Evolutionary conservation across 768 basidiomycete species (phyloP).

Genomic region (Boletus insuetus): DNA sequence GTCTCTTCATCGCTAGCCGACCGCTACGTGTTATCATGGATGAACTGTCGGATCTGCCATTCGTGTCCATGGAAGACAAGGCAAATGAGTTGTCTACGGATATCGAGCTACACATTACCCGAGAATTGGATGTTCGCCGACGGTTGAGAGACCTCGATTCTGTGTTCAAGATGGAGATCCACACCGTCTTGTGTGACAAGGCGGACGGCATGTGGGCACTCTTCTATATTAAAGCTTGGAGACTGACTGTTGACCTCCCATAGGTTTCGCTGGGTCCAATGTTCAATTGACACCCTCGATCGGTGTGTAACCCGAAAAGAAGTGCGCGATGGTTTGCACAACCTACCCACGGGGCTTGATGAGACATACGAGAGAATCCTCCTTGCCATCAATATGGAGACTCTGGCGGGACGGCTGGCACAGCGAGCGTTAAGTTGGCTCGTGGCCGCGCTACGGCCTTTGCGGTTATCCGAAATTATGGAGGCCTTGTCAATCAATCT

Average conservation of each 20-base stretch:
- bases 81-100: not conserved
- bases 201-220: not conserved
- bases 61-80: not conserved
- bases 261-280: constrained; percentile 5
- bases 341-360: not conserved
- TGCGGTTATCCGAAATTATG: not conserved
- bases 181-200: not conserved
- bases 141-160: not conserved
- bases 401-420: not conserved
- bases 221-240: not conserved
- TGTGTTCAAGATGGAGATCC: not conserved
- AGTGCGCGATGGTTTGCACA: not conserved
- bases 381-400: not conserved
- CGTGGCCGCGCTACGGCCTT: constrained; percentile 1
- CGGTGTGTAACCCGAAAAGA: not conserved
- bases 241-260: not conserved
- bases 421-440: constrained; percentile 1
- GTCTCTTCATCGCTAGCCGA: not conserved
- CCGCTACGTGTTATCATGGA: not conserved
- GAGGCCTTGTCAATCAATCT: constrained; percentile 1
- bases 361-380: constrained; percentile 7
- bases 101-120: not conserved
- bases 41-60: not conserved
- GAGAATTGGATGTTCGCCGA: not conserved
- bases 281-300: not conserved